Evolutionary conservation across 306 rosid genomes (phyloP), one percentile per base, ranked within the genome.

Genomic region (Clitoria ternatea): DNA sequence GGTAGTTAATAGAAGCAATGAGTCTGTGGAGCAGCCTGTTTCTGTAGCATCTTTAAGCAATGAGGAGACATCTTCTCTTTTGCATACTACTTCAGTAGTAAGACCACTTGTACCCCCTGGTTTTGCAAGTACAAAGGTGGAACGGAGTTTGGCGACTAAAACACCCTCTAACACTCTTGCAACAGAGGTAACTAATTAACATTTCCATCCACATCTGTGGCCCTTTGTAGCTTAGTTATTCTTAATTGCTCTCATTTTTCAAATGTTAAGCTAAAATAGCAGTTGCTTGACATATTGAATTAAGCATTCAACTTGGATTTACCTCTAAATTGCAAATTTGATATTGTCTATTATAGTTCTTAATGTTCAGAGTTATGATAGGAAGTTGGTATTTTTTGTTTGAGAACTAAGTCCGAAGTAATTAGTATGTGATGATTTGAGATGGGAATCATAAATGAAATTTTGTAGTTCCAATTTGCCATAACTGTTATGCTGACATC

Each of bases 81-180:
- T 74, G 29, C 95, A 87, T 61, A 18, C 89, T 69, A 72, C 85
- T 61, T 82, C 83, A 62, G 84, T 86, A 39, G 70, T 92, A 49
- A 89, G 99, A 80, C 99, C 99, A 23, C 96, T 89, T 67, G 96
- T 94, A 35, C 99, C 99, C 36, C 99, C 99, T 13, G 99, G 99
- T 63, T 94, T 94, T 79, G 70, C 81, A 42, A 83, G 82, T 81
- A 54, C 91, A 52, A 26, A 39, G 77, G 33, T 81, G 82, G 97
- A 94, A 17, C 83, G 69, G 76, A 88, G 76, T 53, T 37, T 65
- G 36, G 86, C 76, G 23, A 35, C 88, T 49, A 89, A 86, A 79
- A 77, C 87, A 66, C 62, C 73, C 39, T 73, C 62, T 33, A 79
- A 69, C 72, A 53, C 79, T 37, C 82, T 53, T 53, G 65, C 79